Evolutionary conservation across 495 filamentous ascomycete species (phyloP).

Genomic region (Pseudotulostoma volvatum): DNA sequence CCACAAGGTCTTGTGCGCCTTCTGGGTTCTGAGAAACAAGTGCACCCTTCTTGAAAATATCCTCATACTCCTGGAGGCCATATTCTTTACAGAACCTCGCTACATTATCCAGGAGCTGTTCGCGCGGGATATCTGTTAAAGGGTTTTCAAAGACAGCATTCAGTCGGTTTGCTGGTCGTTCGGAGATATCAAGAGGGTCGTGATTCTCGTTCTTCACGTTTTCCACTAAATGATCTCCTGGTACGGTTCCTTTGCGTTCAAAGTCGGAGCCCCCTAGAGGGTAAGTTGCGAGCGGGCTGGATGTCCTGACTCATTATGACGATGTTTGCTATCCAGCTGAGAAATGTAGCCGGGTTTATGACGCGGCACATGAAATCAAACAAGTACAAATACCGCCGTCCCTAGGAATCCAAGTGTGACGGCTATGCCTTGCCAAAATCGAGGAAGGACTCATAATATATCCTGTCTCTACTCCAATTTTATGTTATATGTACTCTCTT

Average conservation of each 20-base stretch:
- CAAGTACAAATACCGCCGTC: no score
- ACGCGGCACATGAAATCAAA: no score
- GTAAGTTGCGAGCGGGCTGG: no score
- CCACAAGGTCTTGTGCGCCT: conserved; percentile 21
- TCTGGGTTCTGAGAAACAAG: conserved; percentile 34
- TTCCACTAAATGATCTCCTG: conserved; percentile 1
- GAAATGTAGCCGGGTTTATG: no score
- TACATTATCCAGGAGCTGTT: conserved; percentile 32
- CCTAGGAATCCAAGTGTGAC: no score
- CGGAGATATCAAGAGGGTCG: conserved; percentile 12
- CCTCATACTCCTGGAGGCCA: conserved; percentile 25
- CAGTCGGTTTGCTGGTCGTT: conserved; percentile 8
- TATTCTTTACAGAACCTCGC: conserved; percentile 31
- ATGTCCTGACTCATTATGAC: no score
- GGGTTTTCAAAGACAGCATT: conserved; percentile 33
- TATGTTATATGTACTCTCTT: no score
- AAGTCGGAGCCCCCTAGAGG: no score
- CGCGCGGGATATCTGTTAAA: conserved; percentile 29
- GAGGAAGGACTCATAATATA: no score
- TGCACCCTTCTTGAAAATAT: conserved; percentile 36
- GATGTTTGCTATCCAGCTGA: no score
- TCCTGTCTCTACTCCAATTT: no score
- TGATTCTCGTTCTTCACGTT: conserved; percentile 2
- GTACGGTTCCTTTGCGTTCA: not conserved
- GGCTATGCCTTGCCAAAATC: no score